Percentiles rank a stretch among this genome's conserved stretches.
Evolutionary conservation across 2,329 filamentous ascomycete genomes (phyloP).

Genomic region (Colletotrichum sp.): DNA sequence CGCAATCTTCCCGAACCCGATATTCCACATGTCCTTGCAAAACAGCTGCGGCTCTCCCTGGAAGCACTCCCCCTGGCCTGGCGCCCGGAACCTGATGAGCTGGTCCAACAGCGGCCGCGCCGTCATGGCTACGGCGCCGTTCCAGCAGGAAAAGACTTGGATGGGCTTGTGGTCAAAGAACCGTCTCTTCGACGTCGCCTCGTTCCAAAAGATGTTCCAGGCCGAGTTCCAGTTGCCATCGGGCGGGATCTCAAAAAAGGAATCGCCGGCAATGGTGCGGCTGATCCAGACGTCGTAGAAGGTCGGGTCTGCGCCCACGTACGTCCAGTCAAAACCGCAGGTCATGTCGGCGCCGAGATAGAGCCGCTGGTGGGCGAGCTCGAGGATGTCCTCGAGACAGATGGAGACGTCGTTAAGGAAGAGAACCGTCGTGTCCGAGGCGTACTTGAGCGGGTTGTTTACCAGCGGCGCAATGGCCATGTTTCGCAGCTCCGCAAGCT

Average conservation of each 20-base stretch:
- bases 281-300: conserved; percentile 64
- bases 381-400: too few relatives aligned
- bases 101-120: conserved; percentile 51
- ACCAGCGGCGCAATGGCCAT: too few relatives aligned
- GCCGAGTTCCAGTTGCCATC: conserved; percentile 54
- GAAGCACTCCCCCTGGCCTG: conserved; percentile 47
- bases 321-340: too few relatives aligned
- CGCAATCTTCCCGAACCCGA: too few relatives aligned
- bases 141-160: conserved; percentile 68
- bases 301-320: conserved; percentile 36
- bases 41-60: conserved; percentile 53
- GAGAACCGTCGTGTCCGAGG: too few relatives aligned
- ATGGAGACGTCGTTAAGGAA: too few relatives aligned
- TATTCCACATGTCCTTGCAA: too few relatives aligned
- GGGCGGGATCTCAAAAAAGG: conserved; percentile 58
- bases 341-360: too few relatives aligned
- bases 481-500: too few relatives aligned
- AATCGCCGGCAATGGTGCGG: conserved; percentile 55
- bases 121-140: conserved; percentile 55
- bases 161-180: conserved; percentile 49
- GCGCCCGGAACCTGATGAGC: conserved; percentile 49
- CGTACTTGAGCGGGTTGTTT: too few relatives aligned
- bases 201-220: conserved; percentile 59
- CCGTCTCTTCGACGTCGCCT: conserved; percentile 36
- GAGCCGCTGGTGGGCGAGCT: too few relatives aligned